Base-by-base conservation (phyloP, 73 alveolate species). In the Paramecium sexaurelia region DNA sequence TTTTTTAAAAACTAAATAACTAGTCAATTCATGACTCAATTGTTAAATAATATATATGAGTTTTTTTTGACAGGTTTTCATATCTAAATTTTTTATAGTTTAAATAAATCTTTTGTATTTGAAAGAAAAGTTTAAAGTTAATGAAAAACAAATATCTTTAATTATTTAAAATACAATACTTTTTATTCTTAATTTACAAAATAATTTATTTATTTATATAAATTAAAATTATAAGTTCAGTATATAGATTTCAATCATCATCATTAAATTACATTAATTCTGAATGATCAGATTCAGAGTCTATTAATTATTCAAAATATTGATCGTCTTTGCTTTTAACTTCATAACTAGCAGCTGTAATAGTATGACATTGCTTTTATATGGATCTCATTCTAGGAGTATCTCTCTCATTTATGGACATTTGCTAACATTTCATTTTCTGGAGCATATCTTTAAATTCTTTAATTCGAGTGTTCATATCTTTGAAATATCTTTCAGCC, bases 401-500 rank as follows among this genome's bases (percentile, higher is more conserved):
- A 10, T 61, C 83, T 13, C 19, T 61, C 1, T 41, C 55, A 20
- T 11, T 78, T 2, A 78, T 37, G 6, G 41, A 11, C 1, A 15
- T 2, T 24, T 78, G 24, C 19, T 78, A 17, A 51, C 32, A n/a
- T 78, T 78, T 78, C 43, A 37, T 26, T 5, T 37, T 40, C 22
- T 78, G 5, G 5, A 78, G 55, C 43, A 29, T 26, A 2, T 40
- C 55, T 19, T 15, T 22, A 19, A 13, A 43, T 2, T 41, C 90
- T 24, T 78, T 20, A 19, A 41, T 36, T 24, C 29, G 39, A 11
- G 3, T 0, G 7, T 45, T 78, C 32, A 43, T 24, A 13, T 78
- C 90, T 43, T 32, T 78, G n/a, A 78, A 78, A 20, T 78, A 37
- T 43, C 90, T 37, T 4, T 45, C 40, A 37, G 71, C 90, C 90